These are phyloP conservation scores for Aspergillus texensis DNA, from an alignment of 2,329 filamentous ascomycete species.

Conservation along the genomic window DNA sequence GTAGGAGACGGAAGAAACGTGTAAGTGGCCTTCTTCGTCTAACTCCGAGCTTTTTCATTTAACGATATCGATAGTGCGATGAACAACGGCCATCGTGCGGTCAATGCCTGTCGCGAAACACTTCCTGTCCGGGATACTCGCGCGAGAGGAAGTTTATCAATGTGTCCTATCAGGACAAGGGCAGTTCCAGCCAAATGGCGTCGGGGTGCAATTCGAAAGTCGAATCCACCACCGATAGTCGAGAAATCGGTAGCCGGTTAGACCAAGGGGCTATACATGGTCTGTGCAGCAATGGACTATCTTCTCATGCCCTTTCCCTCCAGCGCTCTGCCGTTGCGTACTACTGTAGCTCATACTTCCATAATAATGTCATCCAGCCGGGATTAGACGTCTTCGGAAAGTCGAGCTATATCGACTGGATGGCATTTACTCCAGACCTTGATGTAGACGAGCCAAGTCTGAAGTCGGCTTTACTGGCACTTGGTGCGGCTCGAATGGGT, in stretches of 20 bases:
- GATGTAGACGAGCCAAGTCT: not conserved
- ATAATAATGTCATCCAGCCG: not conserved
- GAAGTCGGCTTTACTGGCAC: not conserved
- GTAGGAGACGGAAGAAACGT: not conserved
- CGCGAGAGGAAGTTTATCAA: not conserved
- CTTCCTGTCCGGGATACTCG: not conserved
- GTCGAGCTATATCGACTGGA: not conserved
- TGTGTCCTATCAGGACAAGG: not conserved
- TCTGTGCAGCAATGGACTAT: not conserved
- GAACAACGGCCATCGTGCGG: not conserved
- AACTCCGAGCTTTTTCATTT: not conserved
- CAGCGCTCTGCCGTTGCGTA: not conserved
- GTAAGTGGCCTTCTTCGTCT: not conserved
- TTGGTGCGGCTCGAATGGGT: not conserved
- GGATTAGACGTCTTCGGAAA: not conserved
- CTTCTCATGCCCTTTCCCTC: not conserved
- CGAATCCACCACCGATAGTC: no score
- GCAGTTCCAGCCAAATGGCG: not conserved
- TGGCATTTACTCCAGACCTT: not conserved
- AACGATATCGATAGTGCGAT: not conserved
- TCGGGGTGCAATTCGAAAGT: not conserved
- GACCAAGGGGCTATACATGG: no score
- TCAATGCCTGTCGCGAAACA: conserved; percentile 1
- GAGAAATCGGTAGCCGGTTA: not conserved
- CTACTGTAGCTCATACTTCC: not conserved